phyloP scores from a whole-genome alignment of 1,284 basidiomycete species.

The Apiotrichum domesticum region DNA sequence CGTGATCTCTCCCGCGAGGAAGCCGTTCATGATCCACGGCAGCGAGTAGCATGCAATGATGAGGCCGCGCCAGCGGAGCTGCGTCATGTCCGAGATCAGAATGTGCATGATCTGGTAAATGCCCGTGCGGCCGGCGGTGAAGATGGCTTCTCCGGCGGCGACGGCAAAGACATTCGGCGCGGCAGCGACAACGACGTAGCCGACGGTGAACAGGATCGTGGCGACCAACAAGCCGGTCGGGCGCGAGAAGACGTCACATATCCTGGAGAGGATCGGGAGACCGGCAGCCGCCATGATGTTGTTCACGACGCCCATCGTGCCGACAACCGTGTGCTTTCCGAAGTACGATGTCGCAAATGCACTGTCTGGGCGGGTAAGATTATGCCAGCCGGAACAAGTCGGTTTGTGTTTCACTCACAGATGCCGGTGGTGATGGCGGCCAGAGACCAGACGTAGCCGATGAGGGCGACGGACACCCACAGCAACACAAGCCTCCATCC shows the following conservation, averaged over 20 bases:
- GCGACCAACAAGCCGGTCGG: conserved; percentile 4
- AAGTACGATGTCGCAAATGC: conserved; percentile 41
- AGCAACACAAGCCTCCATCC: conserved; percentile 26
- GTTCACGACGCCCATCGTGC: conserved; percentile 38
- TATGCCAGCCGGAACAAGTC: too few relatives aligned
- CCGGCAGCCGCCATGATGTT: conserved; percentile 37
- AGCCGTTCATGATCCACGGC: conserved; percentile 52
- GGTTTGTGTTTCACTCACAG: conserved; percentile 18
- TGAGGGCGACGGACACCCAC: conserved; percentile 29
- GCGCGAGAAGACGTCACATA: conserved; percentile 17
- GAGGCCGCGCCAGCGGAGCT: conserved; percentile 65
- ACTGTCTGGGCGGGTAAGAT: conserved; percentile 10
- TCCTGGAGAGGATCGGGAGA: conserved; percentile 41
- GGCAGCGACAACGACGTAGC: conserved; percentile 31
- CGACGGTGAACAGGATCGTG: conserved; percentile 33
- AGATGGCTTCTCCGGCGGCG: conserved; percentile 32
- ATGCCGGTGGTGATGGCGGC: conserved; percentile 20
- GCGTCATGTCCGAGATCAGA: conserved; percentile 61
- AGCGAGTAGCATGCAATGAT: conserved; percentile 62
- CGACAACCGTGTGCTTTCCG: conserved; percentile 38
- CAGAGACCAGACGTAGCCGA: conserved; percentile 25
- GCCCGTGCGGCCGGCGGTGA: conserved; percentile 35
- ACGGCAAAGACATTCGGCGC: conserved; percentile 27
- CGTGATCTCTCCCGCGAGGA: conserved; percentile 46
- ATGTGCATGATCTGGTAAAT: conserved; percentile 18